Base-by-base conservation (phyloP, 176 grass and related monocot species). In the Lolium rigidum region DNA sequence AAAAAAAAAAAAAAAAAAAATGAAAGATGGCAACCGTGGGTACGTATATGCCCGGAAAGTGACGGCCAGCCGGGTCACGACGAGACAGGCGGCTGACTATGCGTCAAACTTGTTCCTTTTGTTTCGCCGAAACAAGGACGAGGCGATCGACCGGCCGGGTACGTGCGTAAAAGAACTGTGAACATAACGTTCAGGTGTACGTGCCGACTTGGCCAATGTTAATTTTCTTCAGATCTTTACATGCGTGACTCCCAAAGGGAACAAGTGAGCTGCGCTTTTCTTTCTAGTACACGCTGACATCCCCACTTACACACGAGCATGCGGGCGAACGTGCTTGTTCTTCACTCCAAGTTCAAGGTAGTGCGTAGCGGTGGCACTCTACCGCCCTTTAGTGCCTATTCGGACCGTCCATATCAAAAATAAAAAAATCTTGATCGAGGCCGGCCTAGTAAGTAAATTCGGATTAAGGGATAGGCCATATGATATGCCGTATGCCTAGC, bases 201-300 rank as follows among this genome's bases (percentile, higher is more conserved):
- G 31, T 35, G 31, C 31, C 74, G 22, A 6, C 67, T 67, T 44
- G 54, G 22, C 43, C 60, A 65, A 14, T 52, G 64, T 13, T 70
- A 50, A 16, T 55, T 70, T 35, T 8, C 11, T 55, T n/a, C 18
- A 24, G 24, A 35, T 20, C 64, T 22, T 44, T 24, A 0, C 81
- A 52, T 25, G 1, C 1, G 1, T 4, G 43, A 14, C 4, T 16
- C 80, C 12, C 6, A 64, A 69, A 70, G 6, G 39, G 14, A 35
- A 26, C 77, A 70, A 86, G 70, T 28, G 64, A 80, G 56, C 77
- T 16, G 38, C 9, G 83, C 81, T 72, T 56, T 48, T 74, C 12
- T 15, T 49, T 72, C 43, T 22, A 0, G 17, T 20, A 25, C n/a
- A 13, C 31, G 72, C 55, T 39, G 13, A 37, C 13, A 77, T 35